Evolutionary conservation across 2,329 filamentous ascomycete genomes (phyloP), one percentile per base, ranked within the genome.

Genomic region (Aspergillus tamarii): DNA sequence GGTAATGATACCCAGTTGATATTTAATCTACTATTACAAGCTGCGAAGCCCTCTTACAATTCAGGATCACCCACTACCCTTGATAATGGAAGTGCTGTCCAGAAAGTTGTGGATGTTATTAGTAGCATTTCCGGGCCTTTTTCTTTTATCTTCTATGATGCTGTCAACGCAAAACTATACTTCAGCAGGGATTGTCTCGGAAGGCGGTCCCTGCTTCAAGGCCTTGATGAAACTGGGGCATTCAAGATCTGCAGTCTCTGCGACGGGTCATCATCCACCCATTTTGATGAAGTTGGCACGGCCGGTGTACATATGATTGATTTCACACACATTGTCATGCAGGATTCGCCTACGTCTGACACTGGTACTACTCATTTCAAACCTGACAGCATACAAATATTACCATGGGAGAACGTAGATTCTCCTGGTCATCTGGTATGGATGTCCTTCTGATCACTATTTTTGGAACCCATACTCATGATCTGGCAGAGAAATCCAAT

Each of bases 101-200:
- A 72, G 43, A 73, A 70, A 63, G 64, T 81, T 48, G 74, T 71
- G 30, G 70, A 83, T 59, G 83, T 84, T 0, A 76, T 94, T 46
- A 84, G 86, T 60, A 82, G 78, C 45, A 86, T 94, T 30, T 86
- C 89, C 63, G 95, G 95, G 0, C 94, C 95, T 0, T 98, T 95
- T 80, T 92, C 94, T 2, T 95, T 98, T 77, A 86, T 94, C 7
- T 97, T 90, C 76, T 91, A 90, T 72, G 91, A 97, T 80, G 84
- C 83, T 19, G 72, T 76, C 11, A 81, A 85, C 59, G 82, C 81
- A 11, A 85, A 84, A 48, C 68, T 98, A 16, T 96, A 90, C 77
- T 97, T 91, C 76, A 93, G 91, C 8, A 87, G 95, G 67, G 95
- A 99, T 76, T 91, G 91, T 63, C 84, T 99, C 3, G 95, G 95